phyloP scores from a whole-genome alignment of 768 basidiomycete species.

The Leccinum rimulosum region DNA sequence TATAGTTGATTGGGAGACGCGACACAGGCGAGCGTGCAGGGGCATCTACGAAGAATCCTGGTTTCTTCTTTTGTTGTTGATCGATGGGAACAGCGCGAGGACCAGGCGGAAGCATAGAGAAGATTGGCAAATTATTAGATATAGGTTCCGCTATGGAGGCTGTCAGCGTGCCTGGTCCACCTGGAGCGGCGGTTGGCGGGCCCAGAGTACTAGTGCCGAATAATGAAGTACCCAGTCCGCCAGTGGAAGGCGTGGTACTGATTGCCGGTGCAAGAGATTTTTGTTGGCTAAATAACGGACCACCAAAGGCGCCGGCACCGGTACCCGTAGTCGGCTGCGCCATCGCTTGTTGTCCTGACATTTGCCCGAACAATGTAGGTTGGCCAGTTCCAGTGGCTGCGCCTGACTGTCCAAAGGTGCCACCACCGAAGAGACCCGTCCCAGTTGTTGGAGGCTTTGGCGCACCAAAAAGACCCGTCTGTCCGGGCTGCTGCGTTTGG shows the following conservation, averaged over 20 bases:
- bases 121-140: slow-evolving; percentile 67
- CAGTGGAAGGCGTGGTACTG: slow-evolving; percentile 41
- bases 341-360: slow-evolving; percentile 42
- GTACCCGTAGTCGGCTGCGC: slow-evolving; percentile 38
- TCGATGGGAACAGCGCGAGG: slow-evolving; percentile 63
- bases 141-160: slow-evolving; percentile 90
- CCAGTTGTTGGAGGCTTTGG: slow-evolving; percentile 33
- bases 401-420: slow-evolving; percentile 43
- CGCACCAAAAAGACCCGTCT: slow-evolving; percentile 29
- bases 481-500: slow-evolving; percentile 37
- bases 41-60: slow-evolving; percentile 72
- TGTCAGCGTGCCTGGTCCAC: slow-evolving; percentile 59
- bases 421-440: slow-evolving; percentile 49
- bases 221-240: slow-evolving; percentile 36
- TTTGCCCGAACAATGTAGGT: slow-evolving; percentile 49
- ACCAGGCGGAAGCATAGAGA: slow-evolving; percentile 70
- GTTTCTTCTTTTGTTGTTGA: slow-evolving; percentile 68
- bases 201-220: slow-evolving; percentile 41
- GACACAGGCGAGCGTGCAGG: slow-evolving; percentile 72
- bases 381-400: slow-evolving; percentile 32
- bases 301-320: slow-evolving; percentile 35
- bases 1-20: slow-evolving; percentile 62
- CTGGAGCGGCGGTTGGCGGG: slow-evolving; percentile 41
- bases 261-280: slow-evolving; percentile 52
- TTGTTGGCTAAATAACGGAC: slow-evolving; percentile 46